Evolutionary conservation across 306 rosid genomes (phyloP), one percentile per base, ranked within the genome.

Genomic region (Citrullus mucosospermus): DNA sequence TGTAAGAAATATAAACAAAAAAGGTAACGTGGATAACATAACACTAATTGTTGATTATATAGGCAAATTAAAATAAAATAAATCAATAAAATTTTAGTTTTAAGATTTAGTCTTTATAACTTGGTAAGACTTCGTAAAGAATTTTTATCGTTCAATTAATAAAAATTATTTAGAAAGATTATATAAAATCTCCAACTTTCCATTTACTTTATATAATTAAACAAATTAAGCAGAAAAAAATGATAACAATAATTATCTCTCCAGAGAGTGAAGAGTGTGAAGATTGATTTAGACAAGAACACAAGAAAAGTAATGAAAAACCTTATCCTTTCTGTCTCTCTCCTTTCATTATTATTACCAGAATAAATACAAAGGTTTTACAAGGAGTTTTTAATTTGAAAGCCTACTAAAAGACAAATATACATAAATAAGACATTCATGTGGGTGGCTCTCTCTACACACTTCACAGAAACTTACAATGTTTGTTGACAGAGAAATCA

Each of bases 351-450:
- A 71, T 66, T 66, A 18, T 48, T 48, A 5, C 8, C 3, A 50
- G 76, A 46, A 71, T 71, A 71, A 71, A 71, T 71, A 71, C 58
- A 71, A 65, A 41, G 55, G 17, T 41, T 39, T 41, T 69, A 61
- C n/a, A 61, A 51, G 44, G 70, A 17, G n/a, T 17, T 60, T 25
- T 60, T 9, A 66, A 66, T 66, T 9, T 39, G 73, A 44, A 69
- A 69, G 76, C 1, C 11, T 69, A 32, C 56, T 69, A 44, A 68
- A 6, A 48, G 57, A 51, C 77, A 71, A 69, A 71, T 25, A 71
- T 48, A 28, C 59, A 71, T 69, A 69, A 44, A 69, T 69, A 69
- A 20, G 20, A 44, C 56, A 44, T 69, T 10, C 4, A 8, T 4
- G 8, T 48, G 53, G 39, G 22, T 65, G 22, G 25, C 55, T 70